Conservation (phyloP, 2,329 filamentous ascomycete genomes). For the Neofusicoccum laricinum region DNA sequence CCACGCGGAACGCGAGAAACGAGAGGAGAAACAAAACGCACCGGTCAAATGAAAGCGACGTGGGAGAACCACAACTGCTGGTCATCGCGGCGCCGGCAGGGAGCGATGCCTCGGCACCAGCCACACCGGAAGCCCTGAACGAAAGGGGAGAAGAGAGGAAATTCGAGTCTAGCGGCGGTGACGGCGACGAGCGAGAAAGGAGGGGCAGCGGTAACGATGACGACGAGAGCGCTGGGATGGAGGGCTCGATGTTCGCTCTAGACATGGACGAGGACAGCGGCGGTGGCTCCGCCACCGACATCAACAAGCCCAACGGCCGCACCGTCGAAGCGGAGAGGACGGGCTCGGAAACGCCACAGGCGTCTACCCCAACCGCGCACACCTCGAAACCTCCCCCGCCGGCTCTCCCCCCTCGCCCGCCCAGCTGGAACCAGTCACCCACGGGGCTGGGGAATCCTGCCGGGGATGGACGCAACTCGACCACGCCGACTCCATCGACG, state of each 20-base stretch:
- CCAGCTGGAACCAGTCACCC: too few species aligned
- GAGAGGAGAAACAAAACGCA: background rate
- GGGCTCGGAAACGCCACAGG: too few species aligned
- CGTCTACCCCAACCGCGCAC: too few species aligned
- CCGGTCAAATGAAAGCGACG: background rate
- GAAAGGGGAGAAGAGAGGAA: background rate
- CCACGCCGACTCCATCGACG: too few species aligned
- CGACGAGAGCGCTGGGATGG: background rate
- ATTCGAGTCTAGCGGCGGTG: background rate
- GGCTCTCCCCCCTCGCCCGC: too few species aligned
- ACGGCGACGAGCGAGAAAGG: background rate
- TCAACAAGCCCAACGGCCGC: too few species aligned
- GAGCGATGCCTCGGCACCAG: background rate
- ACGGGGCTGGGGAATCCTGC: too few species aligned
- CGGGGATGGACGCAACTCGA: too few species aligned
- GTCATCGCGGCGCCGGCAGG: background rate
- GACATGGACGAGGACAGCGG: slow-evolving; percentile 4
- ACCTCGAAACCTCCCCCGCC: too few species aligned
- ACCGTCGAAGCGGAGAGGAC: too few species aligned
- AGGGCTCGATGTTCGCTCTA: background rate
- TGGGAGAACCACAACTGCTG: background rate
- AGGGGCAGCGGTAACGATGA: background rate
- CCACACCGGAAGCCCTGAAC: background rate
- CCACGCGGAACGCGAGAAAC: background rate
- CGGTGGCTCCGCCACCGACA: too few species aligned